phyloP scores from a whole-genome alignment of 352 stramenopile species.

The Globisporangium polare region DNA sequence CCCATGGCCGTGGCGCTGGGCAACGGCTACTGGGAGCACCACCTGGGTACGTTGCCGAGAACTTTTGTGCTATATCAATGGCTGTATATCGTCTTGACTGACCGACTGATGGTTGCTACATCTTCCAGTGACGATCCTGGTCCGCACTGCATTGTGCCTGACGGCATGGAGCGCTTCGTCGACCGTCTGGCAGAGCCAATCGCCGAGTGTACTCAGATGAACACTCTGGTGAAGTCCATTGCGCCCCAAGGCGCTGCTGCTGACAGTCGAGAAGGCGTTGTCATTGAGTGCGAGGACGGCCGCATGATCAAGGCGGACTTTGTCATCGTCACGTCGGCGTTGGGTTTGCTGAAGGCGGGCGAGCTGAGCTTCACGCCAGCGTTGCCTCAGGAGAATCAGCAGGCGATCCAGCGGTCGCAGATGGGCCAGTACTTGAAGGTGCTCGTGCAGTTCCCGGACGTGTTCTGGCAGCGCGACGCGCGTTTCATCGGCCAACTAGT shows the following conservation, averaged over 20 bases:
- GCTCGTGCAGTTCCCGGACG: slow-evolving; percentile 53
- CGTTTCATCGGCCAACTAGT: slow-evolving; percentile 42
- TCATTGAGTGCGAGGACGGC: slow-evolving; percentile 27
- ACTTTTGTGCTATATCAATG: too few relatives aligned
- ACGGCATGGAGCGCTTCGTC: slow-evolving; percentile 51
- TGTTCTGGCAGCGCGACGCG: slow-evolving; percentile 53
- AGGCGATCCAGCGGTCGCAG: slow-evolving; percentile 40
- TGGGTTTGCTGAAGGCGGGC: slow-evolving; percentile 45
- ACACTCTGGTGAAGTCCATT: slow-evolving; percentile 24
- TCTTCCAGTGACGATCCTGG: slow-evolving; percentile 40
- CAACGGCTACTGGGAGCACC: slow-evolving; percentile 6
- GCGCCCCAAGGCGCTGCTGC: slow-evolving; percentile 18
- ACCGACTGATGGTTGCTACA: not conserved
- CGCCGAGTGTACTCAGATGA: slow-evolving; percentile 28
- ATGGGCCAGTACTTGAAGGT: slow-evolving; percentile 81
- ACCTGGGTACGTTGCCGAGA: not conserved
- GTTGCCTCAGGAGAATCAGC: slow-evolving; percentile 36
- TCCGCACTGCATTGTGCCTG: slow-evolving; percentile 43
- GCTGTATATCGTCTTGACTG: too few relatives aligned
- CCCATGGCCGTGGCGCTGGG: not conserved
- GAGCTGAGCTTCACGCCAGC: slow-evolving; percentile 44
- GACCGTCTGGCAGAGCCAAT: slow-evolving; percentile 28
- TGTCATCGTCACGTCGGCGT: slow-evolving; percentile 53
- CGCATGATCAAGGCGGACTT: slow-evolving; percentile 28
- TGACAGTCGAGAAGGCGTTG: slow-evolving; percentile 20